phyloP scores from a whole-genome alignment of 106 monocot genomes.

The Apostasia ramifera region DNA sequence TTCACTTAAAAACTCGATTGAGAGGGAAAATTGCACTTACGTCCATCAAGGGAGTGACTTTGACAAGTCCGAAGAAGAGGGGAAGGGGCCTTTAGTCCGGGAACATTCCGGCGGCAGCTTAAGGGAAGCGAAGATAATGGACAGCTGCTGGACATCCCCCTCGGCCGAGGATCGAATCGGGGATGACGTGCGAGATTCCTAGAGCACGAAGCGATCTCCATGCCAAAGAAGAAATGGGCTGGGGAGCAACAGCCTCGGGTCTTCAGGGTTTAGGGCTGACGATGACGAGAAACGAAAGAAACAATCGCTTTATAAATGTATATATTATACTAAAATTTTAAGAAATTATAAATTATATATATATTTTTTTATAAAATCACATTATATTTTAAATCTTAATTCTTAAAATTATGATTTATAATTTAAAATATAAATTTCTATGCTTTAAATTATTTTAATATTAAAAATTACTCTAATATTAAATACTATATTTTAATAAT shows the following conservation, averaged over 20 bases:
- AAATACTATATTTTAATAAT: too few relatives aligned
- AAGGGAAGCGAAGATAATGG: not conserved
- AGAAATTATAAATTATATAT: too few relatives aligned
- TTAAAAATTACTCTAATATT: too few relatives aligned
- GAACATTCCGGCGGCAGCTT: not conserved
- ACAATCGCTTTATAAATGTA: too few relatives aligned
- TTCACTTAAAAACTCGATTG: not conserved
- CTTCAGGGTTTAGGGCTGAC: not conserved
- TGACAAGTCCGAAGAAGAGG: not conserved
- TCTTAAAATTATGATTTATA: too few relatives aligned
- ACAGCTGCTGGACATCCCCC: not conserved
- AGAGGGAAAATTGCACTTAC: not conserved
- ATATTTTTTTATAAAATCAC: too few relatives aligned
- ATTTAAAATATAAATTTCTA: too few relatives aligned
- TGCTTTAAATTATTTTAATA: too few relatives aligned
- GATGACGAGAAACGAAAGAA: too few relatives aligned
- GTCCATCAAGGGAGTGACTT: not conserved
- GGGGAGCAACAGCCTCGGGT: not conserved
- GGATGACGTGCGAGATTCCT: not conserved
- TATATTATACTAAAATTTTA: too few relatives aligned
- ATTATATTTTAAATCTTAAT: too few relatives aligned
- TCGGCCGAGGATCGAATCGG: not conserved
- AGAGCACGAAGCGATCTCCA: slow-evolving; percentile 1
- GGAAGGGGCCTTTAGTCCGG: not conserved
- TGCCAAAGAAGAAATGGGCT: not conserved